These are phyloP conservation scores for Malassezia arunalokei DNA, from an alignment of 1,284 basidiomycete genomes.

Conservation along the genomic window DNA sequence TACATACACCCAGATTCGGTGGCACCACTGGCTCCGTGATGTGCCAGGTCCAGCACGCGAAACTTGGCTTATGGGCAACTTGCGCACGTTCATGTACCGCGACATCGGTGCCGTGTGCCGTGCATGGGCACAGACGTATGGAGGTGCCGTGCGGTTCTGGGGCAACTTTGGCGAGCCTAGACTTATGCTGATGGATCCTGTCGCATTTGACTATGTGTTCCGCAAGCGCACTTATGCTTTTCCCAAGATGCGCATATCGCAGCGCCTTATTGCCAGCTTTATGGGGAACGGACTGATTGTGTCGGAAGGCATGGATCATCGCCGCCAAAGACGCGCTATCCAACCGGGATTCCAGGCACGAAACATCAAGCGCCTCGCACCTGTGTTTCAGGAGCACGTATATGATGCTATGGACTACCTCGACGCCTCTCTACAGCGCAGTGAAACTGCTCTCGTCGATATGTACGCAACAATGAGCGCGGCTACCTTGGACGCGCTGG, in stretches of 20 bases:
- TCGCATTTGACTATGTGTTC: conserved; percentile 10
- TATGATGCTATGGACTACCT: conserved; percentile 15
- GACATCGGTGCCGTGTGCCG: conserved; percentile 4
- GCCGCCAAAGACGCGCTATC: conserved; percentile 32
- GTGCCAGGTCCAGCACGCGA: conserved; percentile 7
- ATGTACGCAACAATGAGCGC: conserved; percentile 1
- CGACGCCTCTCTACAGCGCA: neutral
- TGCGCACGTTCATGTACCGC: neutral
- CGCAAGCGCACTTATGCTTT: conserved; percentile 22
- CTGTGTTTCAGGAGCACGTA: conserved; percentile 26
- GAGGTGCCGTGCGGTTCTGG: conserved; percentile 8
- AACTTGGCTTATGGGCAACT: conserved; percentile 10
- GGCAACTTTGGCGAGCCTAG: conserved; percentile 14
- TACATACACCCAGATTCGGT: neutral
- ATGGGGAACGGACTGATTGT: conserved; percentile 38
- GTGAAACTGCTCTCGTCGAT: conserved; percentile 2
- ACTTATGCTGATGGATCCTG: conserved; percentile 10
- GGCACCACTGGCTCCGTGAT: conserved; percentile 9
- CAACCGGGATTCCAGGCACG: conserved; percentile 34
- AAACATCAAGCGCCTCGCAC: conserved; percentile 29
- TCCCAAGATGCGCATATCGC: conserved; percentile 27
- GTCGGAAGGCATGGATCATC: conserved; percentile 35
- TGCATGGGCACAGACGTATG: conserved; percentile 3
- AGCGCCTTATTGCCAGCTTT: conserved; percentile 21
- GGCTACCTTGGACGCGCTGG: conserved; percentile 13